These are phyloP conservation scores for Leccinum imitatum DNA, from an alignment of 768 basidiomycete species.

Conservation along the genomic window DNA sequence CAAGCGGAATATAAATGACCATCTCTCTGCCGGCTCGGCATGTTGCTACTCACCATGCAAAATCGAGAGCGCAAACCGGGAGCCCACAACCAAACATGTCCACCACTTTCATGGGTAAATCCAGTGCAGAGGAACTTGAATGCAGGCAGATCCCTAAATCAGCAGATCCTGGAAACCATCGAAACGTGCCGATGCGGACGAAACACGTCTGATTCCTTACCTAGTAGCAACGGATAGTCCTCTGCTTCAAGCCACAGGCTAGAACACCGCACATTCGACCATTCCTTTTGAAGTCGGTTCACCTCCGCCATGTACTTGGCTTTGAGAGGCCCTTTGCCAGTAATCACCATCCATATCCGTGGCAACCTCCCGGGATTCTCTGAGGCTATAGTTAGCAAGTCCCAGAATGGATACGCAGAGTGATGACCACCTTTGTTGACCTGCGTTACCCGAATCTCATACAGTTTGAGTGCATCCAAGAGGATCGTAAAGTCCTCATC, in stretches of 20 bases:
- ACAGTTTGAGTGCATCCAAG: slow-evolving; percentile 66
- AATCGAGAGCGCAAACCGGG: slow-evolving; percentile 89
- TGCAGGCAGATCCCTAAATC: slow-evolving; percentile 93
- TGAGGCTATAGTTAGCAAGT: slow-evolving; percentile 3
- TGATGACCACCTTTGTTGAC: slow-evolving; percentile 20
- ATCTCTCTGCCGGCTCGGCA: not conserved
- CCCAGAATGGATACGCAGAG: not conserved
- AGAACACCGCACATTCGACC: slow-evolving; percentile 76
- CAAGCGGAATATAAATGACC: slow-evolving; percentile 1
- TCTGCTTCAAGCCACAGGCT: slow-evolving; percentile 87
- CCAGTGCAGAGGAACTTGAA: slow-evolving; percentile 83
- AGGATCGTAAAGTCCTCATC: slow-evolving; percentile 94
- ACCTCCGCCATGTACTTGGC: slow-evolving; percentile 73
- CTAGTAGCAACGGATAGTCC: slow-evolving; percentile 87
- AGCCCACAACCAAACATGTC: slow-evolving; percentile 99
- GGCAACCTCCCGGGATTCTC: slow-evolving; percentile 48
- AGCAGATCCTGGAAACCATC: slow-evolving; percentile 64
- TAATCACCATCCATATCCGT: slow-evolving; percentile 79
- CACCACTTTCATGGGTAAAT: slow-evolving; percentile 98
- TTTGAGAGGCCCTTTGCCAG: slow-evolving; percentile 84
- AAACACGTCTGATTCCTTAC: slow-evolving; percentile 37
- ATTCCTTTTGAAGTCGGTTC: slow-evolving; percentile 52
- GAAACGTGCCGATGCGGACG: not conserved
- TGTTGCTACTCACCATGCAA: slow-evolving; percentile 63
- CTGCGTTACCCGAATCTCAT: slow-evolving; percentile 58